Percentiles rank a stretch among this genome's conserved stretches.
Conservation (phyloP, 805 yeast species). For the Yarrowia divulgata region DNA sequence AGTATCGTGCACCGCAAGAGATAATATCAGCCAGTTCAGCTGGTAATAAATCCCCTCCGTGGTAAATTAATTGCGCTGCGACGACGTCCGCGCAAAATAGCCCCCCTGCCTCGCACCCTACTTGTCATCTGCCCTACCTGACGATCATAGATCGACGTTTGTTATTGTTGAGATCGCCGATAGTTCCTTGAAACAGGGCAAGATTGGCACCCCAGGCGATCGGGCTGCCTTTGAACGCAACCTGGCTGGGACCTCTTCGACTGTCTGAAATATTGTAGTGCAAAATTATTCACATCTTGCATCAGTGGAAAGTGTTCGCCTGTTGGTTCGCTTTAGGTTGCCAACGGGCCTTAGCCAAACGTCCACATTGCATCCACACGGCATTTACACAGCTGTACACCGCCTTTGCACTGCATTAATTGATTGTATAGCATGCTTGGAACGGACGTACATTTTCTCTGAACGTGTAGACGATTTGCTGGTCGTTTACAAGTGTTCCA, state of each 20-base stretch:
- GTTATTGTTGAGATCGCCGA: conserved; percentile 29
- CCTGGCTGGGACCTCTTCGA: no score
- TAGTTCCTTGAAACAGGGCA: conserved; percentile 2
- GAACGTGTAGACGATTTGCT: no score
- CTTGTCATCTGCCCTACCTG: conserved; percentile 9
- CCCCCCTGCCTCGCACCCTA: conserved; percentile 22
- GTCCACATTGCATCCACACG: no score
- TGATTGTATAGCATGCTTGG: no score
- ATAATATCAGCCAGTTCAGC: neutral
- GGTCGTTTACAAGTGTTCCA: no score
- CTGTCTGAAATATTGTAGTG: neutral
- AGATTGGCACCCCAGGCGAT: conserved; percentile 5
- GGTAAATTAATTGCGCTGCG: no score
- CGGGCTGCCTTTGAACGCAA: conserved; percentile 1
- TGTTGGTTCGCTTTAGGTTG: neutral
- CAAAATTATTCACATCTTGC: neutral
- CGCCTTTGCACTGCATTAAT: no score
- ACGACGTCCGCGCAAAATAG: neutral
- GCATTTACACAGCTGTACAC: no score
- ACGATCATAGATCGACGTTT: conserved; percentile 21
- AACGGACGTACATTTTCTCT: no score
- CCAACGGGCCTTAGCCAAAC: neutral
- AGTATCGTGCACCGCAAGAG: neutral
- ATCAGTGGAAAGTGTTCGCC: neutral
- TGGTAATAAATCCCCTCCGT: no score